Percentiles rank a stretch among this genome's conserved stretches.
Conservation (phyloP, 2,329 filamentous ascomycete genomes). For the Arthroderma sp. region DNA sequence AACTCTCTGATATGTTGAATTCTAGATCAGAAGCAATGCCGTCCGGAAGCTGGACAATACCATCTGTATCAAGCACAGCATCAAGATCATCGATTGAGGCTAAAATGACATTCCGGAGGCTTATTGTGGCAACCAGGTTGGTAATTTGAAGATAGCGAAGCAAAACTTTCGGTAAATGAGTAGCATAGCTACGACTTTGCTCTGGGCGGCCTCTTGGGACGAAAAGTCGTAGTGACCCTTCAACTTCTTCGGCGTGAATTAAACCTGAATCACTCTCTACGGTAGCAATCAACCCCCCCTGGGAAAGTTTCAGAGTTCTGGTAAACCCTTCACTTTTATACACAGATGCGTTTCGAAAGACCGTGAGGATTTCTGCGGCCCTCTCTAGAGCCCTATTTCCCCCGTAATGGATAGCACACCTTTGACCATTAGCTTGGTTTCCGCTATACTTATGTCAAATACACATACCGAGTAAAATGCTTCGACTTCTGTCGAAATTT, state of each 20-base stretch:
- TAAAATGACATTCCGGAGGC: neutral
- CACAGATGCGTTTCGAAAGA: neutral
- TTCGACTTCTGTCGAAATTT: neutral
- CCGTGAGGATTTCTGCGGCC: neutral
- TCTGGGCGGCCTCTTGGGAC: neutral
- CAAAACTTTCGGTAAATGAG: neutral
- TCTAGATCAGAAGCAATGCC: neutral
- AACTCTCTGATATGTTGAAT: neutral
- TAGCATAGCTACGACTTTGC: neutral
- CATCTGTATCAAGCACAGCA: neutral
- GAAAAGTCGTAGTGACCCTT: neutral
- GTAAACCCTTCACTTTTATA: constrained; percentile 1
- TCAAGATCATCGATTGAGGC: neutral
- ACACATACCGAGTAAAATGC: neutral
- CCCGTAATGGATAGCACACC: neutral
- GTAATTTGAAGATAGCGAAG: neutral
- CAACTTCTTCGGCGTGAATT: neutral
- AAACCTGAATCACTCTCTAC: neutral
- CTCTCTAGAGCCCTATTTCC: neutral
- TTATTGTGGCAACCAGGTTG: neutral
- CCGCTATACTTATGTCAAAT: neutral
- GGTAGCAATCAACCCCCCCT: neutral
- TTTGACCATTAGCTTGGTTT: neutral
- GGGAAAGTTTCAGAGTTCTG: neutral
- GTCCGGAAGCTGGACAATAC: neutral